These are phyloP conservation scores for Xenosphaeropsis pyriputrescens DNA, from an alignment of 2,329 filamentous ascomycete species.

Conservation along the genomic window DNA sequence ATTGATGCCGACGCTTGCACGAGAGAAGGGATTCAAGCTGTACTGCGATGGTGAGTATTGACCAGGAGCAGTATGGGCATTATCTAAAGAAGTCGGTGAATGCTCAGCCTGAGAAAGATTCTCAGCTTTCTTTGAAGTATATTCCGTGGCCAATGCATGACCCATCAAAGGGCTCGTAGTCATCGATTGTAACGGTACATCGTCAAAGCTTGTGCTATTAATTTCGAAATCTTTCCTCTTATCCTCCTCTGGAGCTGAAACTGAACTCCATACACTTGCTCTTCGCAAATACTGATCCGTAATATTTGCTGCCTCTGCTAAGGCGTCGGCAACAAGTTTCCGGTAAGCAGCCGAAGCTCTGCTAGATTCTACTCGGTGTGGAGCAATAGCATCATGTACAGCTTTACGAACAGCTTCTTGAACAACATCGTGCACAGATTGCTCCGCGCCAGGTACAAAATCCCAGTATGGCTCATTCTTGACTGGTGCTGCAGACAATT, in stretches of 20 bases:
- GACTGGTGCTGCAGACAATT: not conserved
- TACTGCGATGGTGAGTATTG: not conserved
- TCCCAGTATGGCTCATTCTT: slow-evolving; percentile 14
- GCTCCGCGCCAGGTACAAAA: slow-evolving; percentile 12
- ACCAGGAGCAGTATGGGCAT: not conserved
- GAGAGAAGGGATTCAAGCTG: not conserved
- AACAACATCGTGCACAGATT: slow-evolving; percentile 13
- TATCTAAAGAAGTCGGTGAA: no score
- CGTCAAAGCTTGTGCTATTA: no score
- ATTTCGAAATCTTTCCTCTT: no score
- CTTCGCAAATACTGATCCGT: slow-evolving; percentile 12
- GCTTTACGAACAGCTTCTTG: slow-evolving; percentile 13
- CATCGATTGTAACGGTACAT: no score
- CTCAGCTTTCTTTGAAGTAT: no score
- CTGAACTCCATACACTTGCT: slow-evolving; percentile 7
- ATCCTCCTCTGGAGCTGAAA: no score
- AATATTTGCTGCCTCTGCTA: slow-evolving; percentile 9
- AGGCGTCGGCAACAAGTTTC: slow-evolving; percentile 10
- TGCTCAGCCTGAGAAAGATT: no score
- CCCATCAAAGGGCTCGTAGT: no score
- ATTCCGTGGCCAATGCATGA: no score
- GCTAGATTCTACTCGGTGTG: slow-evolving; percentile 6
- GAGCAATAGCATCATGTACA: slow-evolving; percentile 9
- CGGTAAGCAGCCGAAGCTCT: slow-evolving; percentile 11
- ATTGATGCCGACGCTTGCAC: no score